phyloP scores from a whole-genome alignment of 257 asterid genomes.

The Craterostigma plantagineum region DNA sequence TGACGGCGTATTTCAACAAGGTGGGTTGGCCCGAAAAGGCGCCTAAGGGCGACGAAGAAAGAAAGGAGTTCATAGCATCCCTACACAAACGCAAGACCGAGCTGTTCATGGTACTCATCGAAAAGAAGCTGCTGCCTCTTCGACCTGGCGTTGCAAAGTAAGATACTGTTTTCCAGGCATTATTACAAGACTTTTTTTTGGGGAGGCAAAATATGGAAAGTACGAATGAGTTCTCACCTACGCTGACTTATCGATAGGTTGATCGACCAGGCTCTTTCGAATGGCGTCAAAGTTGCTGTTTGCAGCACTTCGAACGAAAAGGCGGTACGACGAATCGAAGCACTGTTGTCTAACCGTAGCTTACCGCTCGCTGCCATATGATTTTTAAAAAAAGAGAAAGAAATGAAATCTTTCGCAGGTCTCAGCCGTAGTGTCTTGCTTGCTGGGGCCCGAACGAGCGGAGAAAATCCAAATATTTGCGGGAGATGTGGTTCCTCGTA shows the following conservation, averaged over 20 bases:
- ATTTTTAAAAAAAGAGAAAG: neutral
- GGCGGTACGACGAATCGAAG: constrained; percentile 96
- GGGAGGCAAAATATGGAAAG: neutral
- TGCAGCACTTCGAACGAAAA: constrained; percentile 99
- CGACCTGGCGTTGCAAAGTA: constrained; percentile 94
- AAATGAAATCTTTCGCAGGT: constrained; percentile 25
- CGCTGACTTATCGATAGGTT: constrained; percentile 29
- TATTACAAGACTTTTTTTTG: neutral
- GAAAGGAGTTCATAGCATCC: constrained; percentile 66
- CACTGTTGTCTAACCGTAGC: too few relatives aligned
- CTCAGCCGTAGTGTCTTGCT: constrained; percentile 82
- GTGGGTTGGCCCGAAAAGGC: constrained; percentile 97
- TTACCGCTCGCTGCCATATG: too few relatives aligned
- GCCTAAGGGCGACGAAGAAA: constrained; percentile 60
- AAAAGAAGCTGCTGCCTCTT: constrained; percentile 83
- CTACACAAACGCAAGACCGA: constrained; percentile 90
- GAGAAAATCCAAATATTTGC: constrained; percentile 77
- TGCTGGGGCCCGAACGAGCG: constrained; percentile 73
- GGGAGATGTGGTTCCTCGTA: constrained; percentile 91
- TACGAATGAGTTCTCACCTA: neutral
- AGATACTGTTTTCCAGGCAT: constrained; percentile 9
- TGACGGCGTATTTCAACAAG: constrained; percentile 89
- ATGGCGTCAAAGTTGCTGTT: constrained; percentile 75
- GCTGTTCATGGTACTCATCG: constrained; percentile 78
- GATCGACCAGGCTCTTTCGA: constrained; percentile 73